Conservation (phyloP, 106 monocot genomes). For the Acorus calamus region DNA sequence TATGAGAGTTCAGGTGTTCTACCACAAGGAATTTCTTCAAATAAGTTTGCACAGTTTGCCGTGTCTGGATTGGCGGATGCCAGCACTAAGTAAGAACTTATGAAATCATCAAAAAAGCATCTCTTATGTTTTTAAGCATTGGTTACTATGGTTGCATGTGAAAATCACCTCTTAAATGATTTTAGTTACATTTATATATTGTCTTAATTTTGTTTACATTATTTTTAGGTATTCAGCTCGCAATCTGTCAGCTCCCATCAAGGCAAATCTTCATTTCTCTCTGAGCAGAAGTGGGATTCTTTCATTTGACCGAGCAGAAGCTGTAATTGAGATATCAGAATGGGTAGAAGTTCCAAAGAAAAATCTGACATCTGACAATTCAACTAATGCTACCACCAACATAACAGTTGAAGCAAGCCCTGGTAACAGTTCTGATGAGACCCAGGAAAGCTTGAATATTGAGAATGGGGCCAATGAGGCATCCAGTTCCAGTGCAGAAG, state of each 20-base stretch:
- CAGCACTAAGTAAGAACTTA: slow-evolving; percentile 59
- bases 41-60: slow-evolving; percentile 61
- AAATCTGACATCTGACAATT: slow-evolving; percentile 45
- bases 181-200: not conserved
- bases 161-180: too few relatives aligned
- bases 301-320: slow-evolving; percentile 92
- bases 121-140: not conserved
- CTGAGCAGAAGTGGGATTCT: slow-evolving; percentile 82
- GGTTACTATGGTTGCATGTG: not conserved
- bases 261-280: slow-evolving; percentile 95
- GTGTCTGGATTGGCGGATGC: slow-evolving; percentile 79
- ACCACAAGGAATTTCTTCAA: slow-evolving; percentile 62
- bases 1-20: slow-evolving; percentile 52
- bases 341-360: slow-evolving; percentile 98
- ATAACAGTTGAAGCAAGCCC: slow-evolving; percentile 23
- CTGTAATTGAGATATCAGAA: slow-evolving; percentile 85
- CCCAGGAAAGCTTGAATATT: slow-evolving; percentile 25
- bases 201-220: slow-evolving; percentile 5
- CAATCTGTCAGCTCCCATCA: slow-evolving; percentile 88
- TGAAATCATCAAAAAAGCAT: not conserved
- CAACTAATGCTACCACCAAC: slow-evolving; percentile 18
- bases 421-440: slow-evolving; percentile 18
- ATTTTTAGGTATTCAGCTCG: slow-evolving; percentile 55
- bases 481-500: slow-evolving; percentile 20
- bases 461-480: slow-evolving; percentile 30